Percentiles rank a stretch among this genome's conserved stretches.
phyloP scores from a whole-genome alignment of 768 basidiomycete genomes.

The Termitomyces sp. region DNA sequence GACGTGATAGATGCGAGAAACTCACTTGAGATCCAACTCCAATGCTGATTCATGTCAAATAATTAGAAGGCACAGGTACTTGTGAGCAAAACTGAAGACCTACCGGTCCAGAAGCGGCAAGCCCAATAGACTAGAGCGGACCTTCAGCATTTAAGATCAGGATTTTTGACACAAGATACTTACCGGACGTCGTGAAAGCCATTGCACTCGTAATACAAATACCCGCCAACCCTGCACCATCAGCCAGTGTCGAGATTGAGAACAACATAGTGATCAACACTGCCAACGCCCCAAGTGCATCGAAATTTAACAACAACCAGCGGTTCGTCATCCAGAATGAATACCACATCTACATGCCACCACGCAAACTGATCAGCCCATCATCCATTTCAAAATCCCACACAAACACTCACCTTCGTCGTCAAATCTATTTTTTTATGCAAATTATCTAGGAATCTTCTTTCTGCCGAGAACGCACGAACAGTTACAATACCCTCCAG shows the following conservation, averaged over 20 bases:
- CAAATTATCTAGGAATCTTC: constrained; percentile 67
- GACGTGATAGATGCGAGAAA: constrained; percentile 6
- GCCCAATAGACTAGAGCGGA: constrained; percentile 40
- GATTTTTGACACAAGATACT: background rate
- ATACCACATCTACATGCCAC: constrained; percentile 63
- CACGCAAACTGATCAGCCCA: background rate
- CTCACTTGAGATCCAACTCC: constrained; percentile 72
- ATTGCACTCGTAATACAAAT: constrained; percentile 70
- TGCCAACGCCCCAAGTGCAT: constrained; percentile 65
- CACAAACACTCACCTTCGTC: constrained; percentile 47
- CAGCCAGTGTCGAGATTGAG: constrained; percentile 52
- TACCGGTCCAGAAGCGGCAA: constrained; percentile 44
- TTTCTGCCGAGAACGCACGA: constrained; percentile 83
- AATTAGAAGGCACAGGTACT: background rate
- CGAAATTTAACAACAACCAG: constrained; percentile 82
- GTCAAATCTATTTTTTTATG: constrained; percentile 71
- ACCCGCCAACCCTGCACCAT: constrained; percentile 58
- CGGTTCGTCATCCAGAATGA: constrained; percentile 87
- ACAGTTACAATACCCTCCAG: constrained; percentile 91
- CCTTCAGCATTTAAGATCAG: background rate
- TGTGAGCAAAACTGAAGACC: background rate
- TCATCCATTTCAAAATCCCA: background rate
- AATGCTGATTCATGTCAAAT: constrained; percentile 42
- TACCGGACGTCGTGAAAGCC: constrained; percentile 41
- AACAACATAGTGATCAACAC: constrained; percentile 76